A percentile compares a stretch with the other conserved stretches of the same genome.
Conservation (phyloP, 495 filamentous ascomycete species). For the Bombardia bombarda region DNA sequence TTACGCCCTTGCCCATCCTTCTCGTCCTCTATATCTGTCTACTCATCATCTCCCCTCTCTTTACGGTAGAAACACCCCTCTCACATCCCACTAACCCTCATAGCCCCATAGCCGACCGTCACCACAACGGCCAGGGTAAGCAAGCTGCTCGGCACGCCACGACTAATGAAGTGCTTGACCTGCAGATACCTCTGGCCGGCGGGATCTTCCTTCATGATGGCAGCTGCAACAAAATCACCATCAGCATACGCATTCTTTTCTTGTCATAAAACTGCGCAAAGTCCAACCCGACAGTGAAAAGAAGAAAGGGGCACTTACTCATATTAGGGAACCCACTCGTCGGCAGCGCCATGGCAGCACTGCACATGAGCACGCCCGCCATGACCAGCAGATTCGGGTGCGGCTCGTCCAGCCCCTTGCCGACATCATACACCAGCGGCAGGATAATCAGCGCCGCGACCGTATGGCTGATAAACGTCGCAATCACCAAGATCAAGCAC, state of each 20-base stretch:
- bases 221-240: conserved; percentile 47
- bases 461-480: conserved; percentile 97
- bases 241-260: not conserved
- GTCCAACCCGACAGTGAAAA: conserved; percentile 2
- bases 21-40: not conserved
- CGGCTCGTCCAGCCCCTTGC: conserved; percentile 73
- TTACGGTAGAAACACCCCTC: too few relatives aligned
- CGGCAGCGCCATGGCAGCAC: conserved; percentile 77
- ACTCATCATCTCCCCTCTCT: not conserved
- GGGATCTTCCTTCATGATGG: conserved; percentile 97
- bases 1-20: too few relatives aligned
- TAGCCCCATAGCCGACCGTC: conserved; percentile 78
- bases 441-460: conserved; percentile 94
- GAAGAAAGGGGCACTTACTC: conserved; percentile 56
- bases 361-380: conserved; percentile 58
- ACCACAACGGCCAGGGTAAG: conserved; percentile 77
- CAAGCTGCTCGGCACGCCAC: conserved; percentile 79
- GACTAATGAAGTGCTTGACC: conserved; percentile 87
- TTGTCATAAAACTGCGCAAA: too few relatives aligned
- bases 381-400: conserved; percentile 95
- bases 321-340: conserved; percentile 98
- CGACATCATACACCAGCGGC: conserved; percentile 80
- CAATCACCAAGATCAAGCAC: conserved; percentile 79
- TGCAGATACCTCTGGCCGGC: conserved; percentile 85
- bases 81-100: conserved; percentile 70